Percentiles rank a stretch among this genome's conserved stretches.
Conservation (phyloP, 371 early-diverging fungal genomes). For the Phascolomyces articulosus region DNA sequence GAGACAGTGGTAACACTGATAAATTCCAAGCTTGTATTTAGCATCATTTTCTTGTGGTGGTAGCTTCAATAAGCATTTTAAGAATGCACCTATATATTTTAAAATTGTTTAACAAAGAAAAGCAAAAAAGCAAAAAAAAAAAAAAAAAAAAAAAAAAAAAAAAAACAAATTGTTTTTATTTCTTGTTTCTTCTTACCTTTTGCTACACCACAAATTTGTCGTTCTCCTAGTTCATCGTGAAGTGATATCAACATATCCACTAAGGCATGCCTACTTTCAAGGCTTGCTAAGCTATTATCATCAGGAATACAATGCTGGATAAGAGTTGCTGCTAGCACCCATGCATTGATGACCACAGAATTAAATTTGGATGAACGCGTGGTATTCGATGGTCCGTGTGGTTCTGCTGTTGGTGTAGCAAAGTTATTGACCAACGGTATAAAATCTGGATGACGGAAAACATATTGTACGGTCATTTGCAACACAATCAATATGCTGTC, state of each 20-base stretch:
- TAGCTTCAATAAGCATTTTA: constrained; percentile 29
- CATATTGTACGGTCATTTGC: constrained; percentile 37
- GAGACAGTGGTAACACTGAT: constrained; percentile 73
- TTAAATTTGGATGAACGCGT: constrained; percentile 39
- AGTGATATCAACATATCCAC: constrained; percentile 52
- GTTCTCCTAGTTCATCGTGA: constrained; percentile 69
- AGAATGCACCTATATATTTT: constrained; percentile 33
- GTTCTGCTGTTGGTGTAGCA: constrained; percentile 24
- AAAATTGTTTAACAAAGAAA: no score
- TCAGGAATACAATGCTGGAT: constrained; percentile 4
- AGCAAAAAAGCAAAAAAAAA: no score
- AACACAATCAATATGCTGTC: constrained; percentile 17
- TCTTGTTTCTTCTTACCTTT: constrained; percentile 41
- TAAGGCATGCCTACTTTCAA: constrained; percentile 11
- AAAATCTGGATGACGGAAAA: constrained; percentile 52
- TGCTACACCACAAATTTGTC: constrained; percentile 62
- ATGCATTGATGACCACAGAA: constrained; percentile 27
- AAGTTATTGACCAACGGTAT: constrained; percentile 51
- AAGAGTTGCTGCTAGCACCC: constrained; percentile 35
- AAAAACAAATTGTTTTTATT: no score
- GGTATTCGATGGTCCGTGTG: constrained; percentile 35
- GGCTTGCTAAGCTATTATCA: neutral
- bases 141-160: no score
- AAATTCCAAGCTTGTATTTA: constrained; percentile 44
- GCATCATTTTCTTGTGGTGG: constrained; percentile 18